Base-by-base conservation (phyloP, 768 basidiomycete species). In the Collybiopsis luxurians region DNA sequence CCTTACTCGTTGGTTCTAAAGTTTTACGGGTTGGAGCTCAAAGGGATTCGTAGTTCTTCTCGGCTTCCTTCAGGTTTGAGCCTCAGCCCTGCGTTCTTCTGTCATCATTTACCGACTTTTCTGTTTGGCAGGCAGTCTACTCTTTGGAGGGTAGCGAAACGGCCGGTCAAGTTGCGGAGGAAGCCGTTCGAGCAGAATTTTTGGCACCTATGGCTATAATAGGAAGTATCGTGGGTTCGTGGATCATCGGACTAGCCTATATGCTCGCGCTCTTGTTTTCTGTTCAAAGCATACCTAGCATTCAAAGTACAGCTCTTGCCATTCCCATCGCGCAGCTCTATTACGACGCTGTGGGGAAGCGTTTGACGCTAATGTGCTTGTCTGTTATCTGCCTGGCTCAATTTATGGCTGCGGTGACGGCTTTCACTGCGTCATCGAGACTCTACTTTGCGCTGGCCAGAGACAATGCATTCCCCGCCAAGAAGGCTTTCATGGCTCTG, bases 131-230 rank as follows among this genome's bases (percentile, higher is more conserved):
- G 75, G 80, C 82, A 5, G 83, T 84, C 12, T 84, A 84, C 60
- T 83, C 83, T 1, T 73, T 83, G 26, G 83, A 83, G 67, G 83
- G 83, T 23, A 83, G 82, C 63, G 83, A 84, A 63, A 84, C 82
- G 4, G 81, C 83, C 39, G 82, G 83, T n/a, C 83, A 84, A 63
- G 77, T 84, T 6, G 83, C 82, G 4, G 83, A 85, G 65, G 82
- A 85, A 64, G 81, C 81, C 30, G 70, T 75, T 47, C 77, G 78
- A 19, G 82, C 82, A 0, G 80, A 82, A 54, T 58, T 80, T 48
- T 78, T 84, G n/a, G 80, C 82, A 1, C 83, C 83, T 9, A 68
- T 82, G 30, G 83, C 80, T 5, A 76, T 84, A 27, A 79, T 82
- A n/a, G 79, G 75, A 40, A 78, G 77, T 65, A 80, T 84, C 59